A percentile compares a stretch with the other conserved stretches of the same genome.
Evolutionary conservation across 2,329 filamentous ascomycete genomes (phyloP).

Genomic region (Fusarium devonianum): DNA sequence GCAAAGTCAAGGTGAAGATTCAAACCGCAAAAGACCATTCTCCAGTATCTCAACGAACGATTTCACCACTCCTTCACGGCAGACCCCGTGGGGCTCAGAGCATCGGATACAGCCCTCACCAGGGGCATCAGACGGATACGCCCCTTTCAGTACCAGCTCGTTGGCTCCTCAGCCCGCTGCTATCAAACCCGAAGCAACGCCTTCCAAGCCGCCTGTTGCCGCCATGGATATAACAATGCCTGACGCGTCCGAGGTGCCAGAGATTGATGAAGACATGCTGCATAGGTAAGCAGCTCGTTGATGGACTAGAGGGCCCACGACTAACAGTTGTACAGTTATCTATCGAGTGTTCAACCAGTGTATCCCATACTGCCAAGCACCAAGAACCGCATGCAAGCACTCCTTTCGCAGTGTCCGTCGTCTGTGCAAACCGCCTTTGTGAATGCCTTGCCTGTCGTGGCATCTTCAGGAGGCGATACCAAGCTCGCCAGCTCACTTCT

Average conservation of each 20-base stretch:
- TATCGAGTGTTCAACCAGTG: conserved; percentile 69
- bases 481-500: conserved; percentile 57
- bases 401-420: conserved; percentile 63
- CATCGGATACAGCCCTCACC: conserved; percentile 54
- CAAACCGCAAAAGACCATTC: conserved; percentile 55
- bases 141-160: conserved; percentile 50
- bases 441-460: conserved; percentile 65
- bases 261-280: conserved; percentile 55
- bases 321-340: conserved; percentile 57
- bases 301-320: not conserved
- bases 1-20: conserved; percentile 45
- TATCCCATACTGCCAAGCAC: conserved; percentile 70
- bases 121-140: conserved; percentile 44
- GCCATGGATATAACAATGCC: conserved; percentile 48
- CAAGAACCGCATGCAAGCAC: conserved; percentile 61
- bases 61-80: conserved; percentile 52
- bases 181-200: conserved; percentile 49
- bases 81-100: conserved; percentile 57
- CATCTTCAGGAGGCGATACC: conserved; percentile 51
- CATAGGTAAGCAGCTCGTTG: conserved; percentile 49
- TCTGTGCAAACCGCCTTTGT: conserved; percentile 69
- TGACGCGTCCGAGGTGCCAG: conserved; percentile 45
- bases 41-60: conserved; percentile 55
- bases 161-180: conserved; percentile 56
- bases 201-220: conserved; percentile 47